phyloP scores from a whole-genome alignment of 2,329 filamentous ascomycete genomes.

The Gyromitra esculenta region DNA sequence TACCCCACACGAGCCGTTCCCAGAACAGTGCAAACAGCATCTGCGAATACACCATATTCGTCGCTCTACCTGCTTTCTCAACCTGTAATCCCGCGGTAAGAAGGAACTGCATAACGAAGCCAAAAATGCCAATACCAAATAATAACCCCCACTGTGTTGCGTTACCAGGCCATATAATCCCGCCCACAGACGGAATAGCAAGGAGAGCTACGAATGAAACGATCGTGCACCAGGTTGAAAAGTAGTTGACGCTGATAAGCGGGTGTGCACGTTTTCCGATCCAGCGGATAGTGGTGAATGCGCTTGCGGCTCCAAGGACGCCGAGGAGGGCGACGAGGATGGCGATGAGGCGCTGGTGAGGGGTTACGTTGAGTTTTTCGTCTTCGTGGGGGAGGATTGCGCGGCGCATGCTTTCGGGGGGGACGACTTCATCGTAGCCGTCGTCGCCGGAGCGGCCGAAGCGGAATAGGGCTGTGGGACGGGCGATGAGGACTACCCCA shows the following conservation, averaged over 20 bases:
- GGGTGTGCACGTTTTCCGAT: conserved; percentile 84
- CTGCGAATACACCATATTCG: conserved; percentile 72
- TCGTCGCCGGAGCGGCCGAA: conserved; percentile 55
- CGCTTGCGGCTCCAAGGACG: conserved; percentile 77
- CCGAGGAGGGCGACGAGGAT: conserved; percentile 78
- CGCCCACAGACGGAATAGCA: conserved; percentile 66
- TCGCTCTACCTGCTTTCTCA: conserved; percentile 72
- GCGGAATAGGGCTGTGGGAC: conserved; percentile 70
- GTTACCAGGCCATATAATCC: conserved; percentile 68
- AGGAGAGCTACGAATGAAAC: conserved; percentile 72
- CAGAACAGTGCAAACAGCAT: conserved; percentile 75
- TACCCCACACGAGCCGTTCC: conserved; percentile 72
- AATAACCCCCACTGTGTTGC: conserved; percentile 73
- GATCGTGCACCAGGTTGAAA: conserved; percentile 74
- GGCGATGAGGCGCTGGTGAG: conserved; percentile 74
- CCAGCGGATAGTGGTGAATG: conserved; percentile 78
- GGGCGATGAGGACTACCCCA: conserved; percentile 84
- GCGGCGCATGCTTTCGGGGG: conserved; percentile 56
- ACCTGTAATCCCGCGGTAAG: conserved; percentile 78
- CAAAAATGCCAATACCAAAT: conserved; percentile 74
- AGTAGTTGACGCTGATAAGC: conserved; percentile 87
- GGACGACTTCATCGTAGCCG: conserved; percentile 57
- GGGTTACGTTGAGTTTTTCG: conserved; percentile 61
- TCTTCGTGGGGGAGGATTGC: conserved; percentile 57
- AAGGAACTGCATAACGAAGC: conserved; percentile 88